These are phyloP conservation scores for Aureobasidium mangrovei DNA, from an alignment of 2,329 filamentous ascomycete genomes.

Conservation along the genomic window DNA sequence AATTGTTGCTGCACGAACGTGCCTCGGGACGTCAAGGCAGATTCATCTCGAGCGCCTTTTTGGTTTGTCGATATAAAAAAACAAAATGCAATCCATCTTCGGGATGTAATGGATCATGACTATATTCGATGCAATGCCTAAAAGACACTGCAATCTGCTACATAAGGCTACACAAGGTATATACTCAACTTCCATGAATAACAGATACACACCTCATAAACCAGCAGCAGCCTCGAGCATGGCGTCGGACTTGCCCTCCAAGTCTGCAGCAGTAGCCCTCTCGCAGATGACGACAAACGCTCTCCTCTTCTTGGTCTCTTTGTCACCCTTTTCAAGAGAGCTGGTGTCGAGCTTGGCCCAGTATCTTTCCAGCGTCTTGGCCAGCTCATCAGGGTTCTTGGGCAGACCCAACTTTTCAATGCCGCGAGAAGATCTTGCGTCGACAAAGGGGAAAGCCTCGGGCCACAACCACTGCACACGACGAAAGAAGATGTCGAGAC, in stretches of 20 bases:
- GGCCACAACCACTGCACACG: constrained; percentile 35
- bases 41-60: no score
- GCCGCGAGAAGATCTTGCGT: constrained; percentile 28
- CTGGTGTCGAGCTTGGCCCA: constrained; percentile 29
- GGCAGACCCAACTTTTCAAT: constrained; percentile 31
- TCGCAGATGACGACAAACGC: constrained; percentile 34
- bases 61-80: no score
- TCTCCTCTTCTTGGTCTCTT: constrained; percentile 29
- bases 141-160: no score
- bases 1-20: no score
- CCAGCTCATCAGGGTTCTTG: constrained; percentile 27
- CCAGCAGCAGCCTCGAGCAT: constrained; percentile 22
- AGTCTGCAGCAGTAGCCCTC: constrained; percentile 29
- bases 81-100: no score
- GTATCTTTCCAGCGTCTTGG: constrained; percentile 27
- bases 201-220: not conserved
- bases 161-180: no score
- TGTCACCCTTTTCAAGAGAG: constrained; percentile 20
- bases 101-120: no score
- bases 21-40: no score
- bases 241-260: constrained; percentile 30
- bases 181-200: no score
- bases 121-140: no score
- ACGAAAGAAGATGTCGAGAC: constrained; percentile 36
- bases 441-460: constrained; percentile 32